Percentiles rank a stretch among this genome's conserved stretches.
Evolutionary conservation across 73 alveolate genomes (phyloP).

Genomic region (Stentor coeruleus): DNA sequence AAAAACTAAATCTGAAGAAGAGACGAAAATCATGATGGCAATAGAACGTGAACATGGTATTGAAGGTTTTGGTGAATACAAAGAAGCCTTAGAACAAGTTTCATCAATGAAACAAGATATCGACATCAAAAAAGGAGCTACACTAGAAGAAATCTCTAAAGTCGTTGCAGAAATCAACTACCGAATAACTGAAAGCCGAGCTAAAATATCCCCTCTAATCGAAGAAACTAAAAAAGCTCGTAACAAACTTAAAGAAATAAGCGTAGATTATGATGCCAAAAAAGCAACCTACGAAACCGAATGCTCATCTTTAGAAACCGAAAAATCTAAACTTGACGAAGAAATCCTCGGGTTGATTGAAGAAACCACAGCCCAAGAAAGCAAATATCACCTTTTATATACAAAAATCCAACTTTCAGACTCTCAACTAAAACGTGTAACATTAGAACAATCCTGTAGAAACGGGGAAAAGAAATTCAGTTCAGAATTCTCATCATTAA

Average conservation of each 20-base stretch:
- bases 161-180: constrained; percentile 62
- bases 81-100: constrained; percentile 45
- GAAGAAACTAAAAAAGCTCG: constrained; percentile 46
- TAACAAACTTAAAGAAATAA: constrained; percentile 54
- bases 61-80: constrained; percentile 44
- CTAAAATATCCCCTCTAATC: constrained; percentile 51
- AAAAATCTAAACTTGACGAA: constrained; percentile 58
- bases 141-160: constrained; percentile 46
- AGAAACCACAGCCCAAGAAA: constrained; percentile 71
- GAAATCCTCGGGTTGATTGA: constrained; percentile 64
- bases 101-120: constrained; percentile 44
- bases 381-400: constrained; percentile 68
- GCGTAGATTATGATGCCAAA: constrained; percentile 67
- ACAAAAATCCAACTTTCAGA: constrained; percentile 69
- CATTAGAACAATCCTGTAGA: constrained; percentile 66
- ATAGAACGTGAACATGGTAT: constrained; percentile 64
- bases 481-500: constrained; percentile 68
- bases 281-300: constrained; percentile 76
- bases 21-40: constrained; percentile 44
- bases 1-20: constrained; percentile 67
- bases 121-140: constrained; percentile 49
- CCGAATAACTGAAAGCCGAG: constrained; percentile 75
- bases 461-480: constrained; percentile 69
- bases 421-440: constrained; percentile 72
- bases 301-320: constrained; percentile 61